phyloP scores from a whole-genome alignment of 768 basidiomycete species.

The Boletus reticuloceps region DNA sequence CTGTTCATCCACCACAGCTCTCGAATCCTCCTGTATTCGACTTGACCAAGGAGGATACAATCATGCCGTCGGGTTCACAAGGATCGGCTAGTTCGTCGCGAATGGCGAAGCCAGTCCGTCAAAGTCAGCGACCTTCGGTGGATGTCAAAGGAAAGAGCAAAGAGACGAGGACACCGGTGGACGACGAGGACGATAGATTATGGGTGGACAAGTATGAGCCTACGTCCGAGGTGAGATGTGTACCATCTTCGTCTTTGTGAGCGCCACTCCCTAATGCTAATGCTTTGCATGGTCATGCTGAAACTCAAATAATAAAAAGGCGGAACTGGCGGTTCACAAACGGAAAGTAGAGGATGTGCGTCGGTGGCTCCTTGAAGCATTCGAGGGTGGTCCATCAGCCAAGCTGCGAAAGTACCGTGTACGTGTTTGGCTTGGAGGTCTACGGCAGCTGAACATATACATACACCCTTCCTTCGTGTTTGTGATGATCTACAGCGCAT shows the following conservation, averaged over 20 bases:
- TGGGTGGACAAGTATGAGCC: slow-evolving; percentile 71
- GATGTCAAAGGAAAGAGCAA: slow-evolving; percentile 28
- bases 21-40: slow-evolving; percentile 24
- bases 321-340: slow-evolving; percentile 75
- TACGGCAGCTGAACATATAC: not conserved
- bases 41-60: slow-evolving; percentile 12
- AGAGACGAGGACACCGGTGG: not conserved
- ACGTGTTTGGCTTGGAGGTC: slow-evolving; percentile 22
- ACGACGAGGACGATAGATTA: slow-evolving; percentile 37
- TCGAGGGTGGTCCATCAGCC: slow-evolving; percentile 61
- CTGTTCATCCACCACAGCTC: slow-evolving; percentile 8
- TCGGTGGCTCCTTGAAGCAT: slow-evolving; percentile 70
- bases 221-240: slow-evolving; percentile 47
- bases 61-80: slow-evolving; percentile 7
- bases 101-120: not conserved
- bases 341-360: slow-evolving; percentile 78
- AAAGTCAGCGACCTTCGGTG: not conserved
- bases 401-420: slow-evolving; percentile 75
- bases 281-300: not conserved
- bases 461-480: not conserved
- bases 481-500: slow-evolving; percentile 54
- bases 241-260: not conserved
- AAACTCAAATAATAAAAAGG: slow-evolving; percentile 35
- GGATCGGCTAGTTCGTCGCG: slow-evolving; percentile 1
- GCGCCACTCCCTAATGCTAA: not conserved